Percentiles rank a stretch among this genome's conserved stretches.
Evolutionary conservation across 2,329 filamentous ascomycete species (phyloP).

Genomic region (Paraconiothyrium brasiliense): DNA sequence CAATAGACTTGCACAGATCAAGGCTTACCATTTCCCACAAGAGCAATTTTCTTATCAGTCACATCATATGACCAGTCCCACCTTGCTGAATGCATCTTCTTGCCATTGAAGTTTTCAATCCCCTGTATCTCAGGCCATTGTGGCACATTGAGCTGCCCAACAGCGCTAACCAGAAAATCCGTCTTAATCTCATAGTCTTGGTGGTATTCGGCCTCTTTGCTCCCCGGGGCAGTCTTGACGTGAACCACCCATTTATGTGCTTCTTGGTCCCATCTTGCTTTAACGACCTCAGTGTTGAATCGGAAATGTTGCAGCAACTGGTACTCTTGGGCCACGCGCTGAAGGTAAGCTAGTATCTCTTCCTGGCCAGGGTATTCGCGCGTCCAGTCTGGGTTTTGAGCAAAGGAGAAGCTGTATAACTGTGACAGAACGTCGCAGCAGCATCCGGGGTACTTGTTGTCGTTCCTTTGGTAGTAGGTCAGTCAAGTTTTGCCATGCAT

Average conservation of each 20-base stretch:
- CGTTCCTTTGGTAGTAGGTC: conserved; percentile 34
- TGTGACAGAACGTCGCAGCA: conserved; percentile 59
- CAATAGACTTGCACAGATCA: not conserved
- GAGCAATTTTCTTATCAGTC: conserved; percentile 63
- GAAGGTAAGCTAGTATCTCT: conserved; percentile 64
- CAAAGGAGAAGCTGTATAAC: conserved; percentile 69
- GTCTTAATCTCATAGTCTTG: conserved; percentile 62
- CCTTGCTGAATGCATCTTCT: conserved; percentile 65
- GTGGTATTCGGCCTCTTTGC: conserved; percentile 65
- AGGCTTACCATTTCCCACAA: conserved; percentile 66
- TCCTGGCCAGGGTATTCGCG: conserved; percentile 68
- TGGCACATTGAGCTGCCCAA: conserved; percentile 68
- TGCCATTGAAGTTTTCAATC: conserved; percentile 59
- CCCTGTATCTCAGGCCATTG: conserved; percentile 60
- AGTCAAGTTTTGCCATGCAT: not conserved
- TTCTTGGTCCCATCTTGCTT: conserved; percentile 64
- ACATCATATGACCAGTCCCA: conserved; percentile 69
- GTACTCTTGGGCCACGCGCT: conserved; percentile 62
- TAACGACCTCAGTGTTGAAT: conserved; percentile 65
- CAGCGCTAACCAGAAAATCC: conserved; percentile 66
- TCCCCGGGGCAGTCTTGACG: conserved; percentile 57
- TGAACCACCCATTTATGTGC: conserved; percentile 61
- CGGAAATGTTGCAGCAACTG: conserved; percentile 65
- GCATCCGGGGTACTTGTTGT: conserved; percentile 67
- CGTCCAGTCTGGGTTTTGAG: conserved; percentile 67